Conservation (phyloP, 2,329 filamentous ascomycete genomes). For the Parastagonospora nodorum region DNA sequence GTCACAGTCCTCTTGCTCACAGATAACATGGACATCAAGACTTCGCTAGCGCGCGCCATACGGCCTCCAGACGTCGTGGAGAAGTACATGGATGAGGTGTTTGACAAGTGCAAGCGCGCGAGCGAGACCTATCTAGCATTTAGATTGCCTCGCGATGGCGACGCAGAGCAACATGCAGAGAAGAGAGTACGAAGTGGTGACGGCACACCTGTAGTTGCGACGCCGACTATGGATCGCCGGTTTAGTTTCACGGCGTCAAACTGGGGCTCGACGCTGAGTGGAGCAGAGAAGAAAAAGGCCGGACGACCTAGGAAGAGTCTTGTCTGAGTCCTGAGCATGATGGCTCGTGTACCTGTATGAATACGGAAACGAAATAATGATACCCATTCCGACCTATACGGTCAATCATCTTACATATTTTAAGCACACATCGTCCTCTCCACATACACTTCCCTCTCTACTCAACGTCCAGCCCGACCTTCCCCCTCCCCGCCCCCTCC, state of each 20-base stretch:
- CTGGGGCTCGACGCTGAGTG: conserved; percentile 1
- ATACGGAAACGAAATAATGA: conserved; percentile 14
- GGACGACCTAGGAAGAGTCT: conserved; percentile 34
- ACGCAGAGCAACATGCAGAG: conserved; percentile 29
- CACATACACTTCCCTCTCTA: conserved; percentile 6
- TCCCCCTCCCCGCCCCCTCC: conserved; percentile 54
- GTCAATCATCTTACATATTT: not conserved
- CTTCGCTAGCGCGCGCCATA: conserved; percentile 61
- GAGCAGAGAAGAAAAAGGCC: conserved; percentile 28
- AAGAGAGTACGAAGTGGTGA: conserved; percentile 24
- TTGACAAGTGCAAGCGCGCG: conserved; percentile 61
- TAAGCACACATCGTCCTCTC: not conserved
- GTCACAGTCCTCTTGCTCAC: conserved; percentile 67
- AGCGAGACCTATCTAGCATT: conserved; percentile 62
- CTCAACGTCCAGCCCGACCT: conserved; percentile 35
- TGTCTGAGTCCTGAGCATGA: conserved; percentile 5
- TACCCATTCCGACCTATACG: conserved; percentile 11
- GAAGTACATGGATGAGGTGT: conserved; percentile 50
- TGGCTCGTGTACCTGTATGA: not conserved
- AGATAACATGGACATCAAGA: conserved; percentile 57
- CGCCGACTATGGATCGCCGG: conserved; percentile 21
- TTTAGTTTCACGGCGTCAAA: conserved; percentile 13
- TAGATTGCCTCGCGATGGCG: conserved; percentile 54
- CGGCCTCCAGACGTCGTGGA: conserved; percentile 49
- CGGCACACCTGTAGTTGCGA: conserved; percentile 24